phyloP scores from a whole-genome alignment of 495 filamentous ascomycete genomes.

The Venustampulla echinocandica region DNA sequence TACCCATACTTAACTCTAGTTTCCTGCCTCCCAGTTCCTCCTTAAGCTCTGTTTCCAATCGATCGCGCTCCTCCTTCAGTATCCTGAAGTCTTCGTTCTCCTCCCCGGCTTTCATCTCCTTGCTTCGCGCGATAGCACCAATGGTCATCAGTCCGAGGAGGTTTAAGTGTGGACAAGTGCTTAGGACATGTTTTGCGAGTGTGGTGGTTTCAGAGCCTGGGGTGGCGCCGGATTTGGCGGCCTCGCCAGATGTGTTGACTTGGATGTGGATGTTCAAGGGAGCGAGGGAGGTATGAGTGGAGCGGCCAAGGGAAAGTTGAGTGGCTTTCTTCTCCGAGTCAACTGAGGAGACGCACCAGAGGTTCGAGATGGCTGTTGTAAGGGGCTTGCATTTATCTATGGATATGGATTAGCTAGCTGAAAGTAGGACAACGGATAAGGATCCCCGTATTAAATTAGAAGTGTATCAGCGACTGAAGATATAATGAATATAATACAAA shows the following conservation, averaged over 20 bases:
- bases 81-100: constrained; percentile 86
- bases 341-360: constrained; percentile 90
- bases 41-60: constrained; percentile 39
- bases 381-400: constrained; percentile 84
- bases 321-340: constrained; percentile 81
- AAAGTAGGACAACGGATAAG: too few species aligned
- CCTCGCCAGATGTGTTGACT: constrained; percentile 89
- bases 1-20: constrained; percentile 60
- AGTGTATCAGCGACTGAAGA: too few species aligned
- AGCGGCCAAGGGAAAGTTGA: constrained; percentile 68
- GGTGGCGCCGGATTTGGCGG: constrained; percentile 69
- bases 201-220: constrained; percentile 49
- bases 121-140: constrained; percentile 78
- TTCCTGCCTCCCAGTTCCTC: constrained; percentile 18
- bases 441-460: too few species aligned
- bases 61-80: constrained; percentile 61
- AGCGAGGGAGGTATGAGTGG: constrained; percentile 36
- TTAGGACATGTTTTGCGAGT: constrained; percentile 57
- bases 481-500: too few species aligned
- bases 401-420: background rate
- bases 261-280: constrained; percentile 74
- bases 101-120: constrained; percentile 56
- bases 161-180: constrained; percentile 61
- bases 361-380: constrained; percentile 71
- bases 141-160: constrained; percentile 93